phyloP scores from a whole-genome alignment of 306 rosid species.

The Corylus avellana region DNA sequence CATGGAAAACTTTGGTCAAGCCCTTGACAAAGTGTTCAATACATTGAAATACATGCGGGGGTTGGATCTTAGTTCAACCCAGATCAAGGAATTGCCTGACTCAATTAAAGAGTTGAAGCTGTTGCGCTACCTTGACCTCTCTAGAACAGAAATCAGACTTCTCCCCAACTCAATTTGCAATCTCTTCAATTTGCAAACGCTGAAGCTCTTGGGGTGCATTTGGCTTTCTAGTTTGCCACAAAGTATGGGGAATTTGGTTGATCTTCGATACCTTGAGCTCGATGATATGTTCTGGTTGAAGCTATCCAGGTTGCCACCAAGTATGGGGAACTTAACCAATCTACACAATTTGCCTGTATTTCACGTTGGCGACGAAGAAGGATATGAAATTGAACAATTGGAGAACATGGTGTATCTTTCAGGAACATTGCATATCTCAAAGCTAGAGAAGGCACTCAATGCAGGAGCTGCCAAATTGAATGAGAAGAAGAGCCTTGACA shows the following conservation, averaged over 20 bases:
- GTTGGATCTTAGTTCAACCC: background rate
- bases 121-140: background rate
- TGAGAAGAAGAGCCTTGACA: background rate
- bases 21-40: background rate
- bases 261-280: background rate
- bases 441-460: background rate
- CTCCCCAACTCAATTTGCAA: background rate
- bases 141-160: background rate
- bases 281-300: background rate
- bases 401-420: background rate
- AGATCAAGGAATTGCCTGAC: background rate
- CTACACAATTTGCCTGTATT: background rate
- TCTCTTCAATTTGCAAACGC: background rate
- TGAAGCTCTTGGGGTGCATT: background rate
- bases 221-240: background rate
- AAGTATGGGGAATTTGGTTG: background rate
- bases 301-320: background rate
- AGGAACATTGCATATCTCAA: background rate
- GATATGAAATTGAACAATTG: background rate
- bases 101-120: background rate
- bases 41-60: background rate
- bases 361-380: background rate
- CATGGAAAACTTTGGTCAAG: background rate
- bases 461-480: background rate
- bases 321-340: background rate